Base-by-base conservation (phyloP, 179 eudicot genomes). In the Spinacia oleracea region DNA sequence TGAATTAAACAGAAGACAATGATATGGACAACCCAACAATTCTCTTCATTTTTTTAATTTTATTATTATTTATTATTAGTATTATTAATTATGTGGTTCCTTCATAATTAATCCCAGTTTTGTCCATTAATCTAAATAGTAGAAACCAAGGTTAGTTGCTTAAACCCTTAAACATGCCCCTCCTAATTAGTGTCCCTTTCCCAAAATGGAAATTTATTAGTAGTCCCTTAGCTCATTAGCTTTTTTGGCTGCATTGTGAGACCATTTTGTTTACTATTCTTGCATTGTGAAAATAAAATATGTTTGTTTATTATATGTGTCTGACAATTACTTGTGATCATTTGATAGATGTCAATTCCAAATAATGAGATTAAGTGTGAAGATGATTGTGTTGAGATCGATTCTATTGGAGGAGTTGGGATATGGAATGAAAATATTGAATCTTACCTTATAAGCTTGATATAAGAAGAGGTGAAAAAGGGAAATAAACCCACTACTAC, bases 61-160 rank as follows among this genome's bases (percentile, higher is more conserved):
- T 1, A 69, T 45, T 23, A 46, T 4, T 67, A 20, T 1, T 45
- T 45, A 45, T 45, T 45, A 6, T 45, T 45, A 45, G 56, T 51
- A 51, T 6, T 53, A 21, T 5, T 63, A 40, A 48, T 38, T 38
- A 38, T 40, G 59, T 71, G 31, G 59, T 0, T 25, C 59, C 38
- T 29, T 71, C 34, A 48, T 71, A 71, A 71, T 71, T 71, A 71
- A 71, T 20, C 59, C 73, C 40, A 6, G 25, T 70, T 46, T 70
- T 71, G 59, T 71, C 74, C n/a, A 71, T 48, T 71, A 71, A 46
- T 46, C 53, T 43, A 43, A 69, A 7, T 43, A 12, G 46, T 3
- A 69, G 16, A 43, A 69, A 69, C 55, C 23, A 48, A 71, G 74
- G 48, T 71, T 71, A 71, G 74, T 71, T 71, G 74, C 42, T 71